Evolutionary conservation across 2,329 filamentous ascomycete genomes (phyloP).

Genomic region (Drechslera avenae): DNA sequence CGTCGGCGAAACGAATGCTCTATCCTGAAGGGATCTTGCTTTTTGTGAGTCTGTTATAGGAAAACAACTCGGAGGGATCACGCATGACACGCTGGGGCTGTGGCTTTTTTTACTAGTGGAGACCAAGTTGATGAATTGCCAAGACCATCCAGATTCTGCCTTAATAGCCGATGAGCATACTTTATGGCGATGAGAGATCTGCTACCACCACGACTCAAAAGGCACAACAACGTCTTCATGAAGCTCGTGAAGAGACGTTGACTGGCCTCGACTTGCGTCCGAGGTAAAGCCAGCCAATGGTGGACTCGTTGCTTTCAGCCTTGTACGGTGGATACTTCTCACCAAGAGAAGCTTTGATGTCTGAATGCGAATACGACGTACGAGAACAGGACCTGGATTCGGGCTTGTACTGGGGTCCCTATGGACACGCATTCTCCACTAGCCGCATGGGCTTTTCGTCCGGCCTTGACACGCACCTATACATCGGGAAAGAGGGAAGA

Average conservation of each 20-base stretch:
- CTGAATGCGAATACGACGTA: no score
- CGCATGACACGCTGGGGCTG: background rate
- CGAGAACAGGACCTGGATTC: no score
- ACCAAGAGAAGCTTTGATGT: background rate
- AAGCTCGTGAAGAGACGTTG: background rate
- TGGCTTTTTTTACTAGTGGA: no score
- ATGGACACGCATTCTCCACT: no score
- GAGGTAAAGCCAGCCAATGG: constrained; percentile 7
- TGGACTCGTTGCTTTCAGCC: background rate
- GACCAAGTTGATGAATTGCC: no score
- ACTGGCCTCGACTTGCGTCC: background rate
- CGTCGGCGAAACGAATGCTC: background rate
- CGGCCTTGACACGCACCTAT: no score
- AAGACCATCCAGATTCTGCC: no score
- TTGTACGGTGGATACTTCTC: background rate
- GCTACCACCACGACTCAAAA: background rate
- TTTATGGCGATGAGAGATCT: no score
- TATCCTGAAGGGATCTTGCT: background rate
- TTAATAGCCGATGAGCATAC: no score
- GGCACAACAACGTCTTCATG: background rate
- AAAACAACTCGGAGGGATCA: background rate
- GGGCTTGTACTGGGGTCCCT: no score
- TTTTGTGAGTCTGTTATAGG: background rate
- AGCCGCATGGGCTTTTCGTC: no score
- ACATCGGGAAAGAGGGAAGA: no score